These are phyloP conservation scores for Phytophthora podocarpi DNA, from an alignment of 352 stramenopile species.

Conservation along the genomic window DNA sequence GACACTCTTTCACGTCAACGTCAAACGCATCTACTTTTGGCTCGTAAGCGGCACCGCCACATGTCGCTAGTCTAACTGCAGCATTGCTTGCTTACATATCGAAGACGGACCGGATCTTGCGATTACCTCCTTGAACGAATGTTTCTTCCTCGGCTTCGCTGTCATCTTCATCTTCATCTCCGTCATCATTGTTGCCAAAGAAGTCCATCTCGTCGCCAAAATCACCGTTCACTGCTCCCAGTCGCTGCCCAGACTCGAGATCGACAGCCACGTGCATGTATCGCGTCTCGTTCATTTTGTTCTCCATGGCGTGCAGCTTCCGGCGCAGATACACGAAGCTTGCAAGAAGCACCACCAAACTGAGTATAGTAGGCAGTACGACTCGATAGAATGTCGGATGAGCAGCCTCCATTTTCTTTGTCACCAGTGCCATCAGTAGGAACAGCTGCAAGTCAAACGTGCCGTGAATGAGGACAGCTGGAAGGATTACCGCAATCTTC, in stretches of 20 bases:
- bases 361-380: slow-evolving; percentile 39
- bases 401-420: slow-evolving; percentile 31
- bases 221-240: slow-evolving; percentile 33
- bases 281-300: slow-evolving; percentile 48
- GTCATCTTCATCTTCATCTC: slow-evolving; percentile 42
- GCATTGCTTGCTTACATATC: slow-evolving; percentile 29
- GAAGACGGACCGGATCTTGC: slow-evolving; percentile 47
- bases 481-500: slow-evolving; percentile 44
- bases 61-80: slow-evolving; percentile 9
- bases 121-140: slow-evolving; percentile 15
- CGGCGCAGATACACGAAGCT: slow-evolving; percentile 43
- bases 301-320: slow-evolving; percentile 44
- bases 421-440: slow-evolving; percentile 47
- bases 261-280: slow-evolving; percentile 61
- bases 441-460: slow-evolving; percentile 70
- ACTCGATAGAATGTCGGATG: slow-evolving; percentile 45
- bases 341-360: slow-evolving; percentile 29
- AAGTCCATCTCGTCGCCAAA: slow-evolving; percentile 37
- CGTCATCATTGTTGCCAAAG: slow-evolving; percentile 40
- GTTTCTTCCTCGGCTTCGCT: slow-evolving; percentile 23
- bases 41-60: slow-evolving; percentile 1
- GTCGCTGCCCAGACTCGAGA: slow-evolving; percentile 39
- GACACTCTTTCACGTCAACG: slow-evolving; percentile 2
- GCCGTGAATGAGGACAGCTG: slow-evolving; percentile 62
- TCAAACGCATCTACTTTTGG: slow-evolving; percentile 11